Percentiles rank a stretch among this genome's conserved stretches.
Conservation (phyloP, 1,284 basidiomycete species). For the Heterobasidion occidentale region DNA sequence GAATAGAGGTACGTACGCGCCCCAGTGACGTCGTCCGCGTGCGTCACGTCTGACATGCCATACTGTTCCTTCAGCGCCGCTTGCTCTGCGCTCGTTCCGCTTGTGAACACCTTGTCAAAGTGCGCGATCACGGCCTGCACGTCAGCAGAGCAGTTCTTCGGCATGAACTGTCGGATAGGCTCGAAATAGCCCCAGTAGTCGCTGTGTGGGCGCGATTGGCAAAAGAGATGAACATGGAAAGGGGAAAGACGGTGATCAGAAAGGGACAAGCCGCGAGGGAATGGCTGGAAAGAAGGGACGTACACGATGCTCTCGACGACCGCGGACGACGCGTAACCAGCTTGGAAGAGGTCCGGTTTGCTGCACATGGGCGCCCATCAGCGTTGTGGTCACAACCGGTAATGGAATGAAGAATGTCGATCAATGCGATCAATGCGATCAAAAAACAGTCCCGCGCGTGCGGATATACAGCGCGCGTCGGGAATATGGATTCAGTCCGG, state of each 20-base stretch:
- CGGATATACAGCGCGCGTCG: no score
- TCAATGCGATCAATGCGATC: no score
- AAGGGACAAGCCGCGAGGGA: not conserved
- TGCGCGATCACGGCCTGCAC: constrained; percentile 57
- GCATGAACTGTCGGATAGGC: constrained; percentile 64
- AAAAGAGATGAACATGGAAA: not conserved
- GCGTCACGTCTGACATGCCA: constrained; percentile 46
- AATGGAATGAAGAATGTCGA: no score
- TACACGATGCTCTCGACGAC: constrained; percentile 64
- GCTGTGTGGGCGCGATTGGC: constrained; percentile 19
- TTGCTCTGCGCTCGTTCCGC: constrained; percentile 35
- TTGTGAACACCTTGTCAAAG: constrained; percentile 48
- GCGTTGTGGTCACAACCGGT: no score
- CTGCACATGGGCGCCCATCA: constrained; percentile 24
- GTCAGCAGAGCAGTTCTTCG: constrained; percentile 65
- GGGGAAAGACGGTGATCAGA: not conserved
- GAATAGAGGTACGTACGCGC: constrained; percentile 31
- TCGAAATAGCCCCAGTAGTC: constrained; percentile 67
- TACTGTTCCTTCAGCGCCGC: constrained; percentile 46
- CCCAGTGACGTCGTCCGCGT: constrained; percentile 60
- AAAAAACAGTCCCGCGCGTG: no score
- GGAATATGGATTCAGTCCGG: no score
- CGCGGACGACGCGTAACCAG: constrained; percentile 64
- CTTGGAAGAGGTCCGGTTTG: constrained; percentile 57
- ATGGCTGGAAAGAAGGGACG: constrained; percentile 14